A percentile compares a stretch with the other conserved stretches of the same genome.
These are phyloP conservation scores for Aechmea fasciata DNA, from an alignment of 176 grass and related monocot species.

Conservation along the genomic window DNA sequence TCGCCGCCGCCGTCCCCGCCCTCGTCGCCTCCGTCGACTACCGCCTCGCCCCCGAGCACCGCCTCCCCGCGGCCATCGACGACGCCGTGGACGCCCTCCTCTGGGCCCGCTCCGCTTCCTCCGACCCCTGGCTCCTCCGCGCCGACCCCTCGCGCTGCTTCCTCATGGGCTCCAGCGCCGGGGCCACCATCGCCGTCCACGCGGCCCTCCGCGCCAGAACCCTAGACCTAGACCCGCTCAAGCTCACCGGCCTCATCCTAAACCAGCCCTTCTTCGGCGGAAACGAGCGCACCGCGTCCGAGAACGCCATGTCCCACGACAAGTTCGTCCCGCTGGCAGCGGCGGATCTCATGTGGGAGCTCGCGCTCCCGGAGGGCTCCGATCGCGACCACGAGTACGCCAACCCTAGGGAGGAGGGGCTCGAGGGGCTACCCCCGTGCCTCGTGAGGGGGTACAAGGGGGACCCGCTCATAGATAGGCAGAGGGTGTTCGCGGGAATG, in stretches of 20 bases:
- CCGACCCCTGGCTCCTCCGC: slow-evolving; percentile 5
- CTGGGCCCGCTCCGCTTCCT: slow-evolving; percentile 30
- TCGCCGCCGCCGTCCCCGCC: slow-evolving; percentile 41
- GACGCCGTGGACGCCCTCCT: slow-evolving; percentile 63
- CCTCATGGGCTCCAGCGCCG: slow-evolving; percentile 69
- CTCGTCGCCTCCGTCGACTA: slow-evolving; percentile 60
- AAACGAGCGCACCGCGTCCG: slow-evolving; percentile 45
- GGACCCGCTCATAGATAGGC: slow-evolving; percentile 67
- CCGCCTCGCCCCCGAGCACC: slow-evolving; percentile 87
- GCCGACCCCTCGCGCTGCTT: slow-evolving; percentile 45
- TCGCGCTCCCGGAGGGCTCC: slow-evolving; percentile 51
- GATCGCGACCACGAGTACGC: slow-evolving; percentile 79
- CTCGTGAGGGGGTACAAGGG: slow-evolving; percentile 48
- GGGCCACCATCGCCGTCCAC: slow-evolving; percentile 65
- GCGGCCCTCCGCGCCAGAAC: slow-evolving; percentile 41
- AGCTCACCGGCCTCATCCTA: slow-evolving; percentile 37
- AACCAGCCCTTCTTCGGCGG: slow-evolving; percentile 73
- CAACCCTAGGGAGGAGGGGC: slow-evolving; percentile 36
- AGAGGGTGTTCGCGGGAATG: slow-evolving; percentile 42
- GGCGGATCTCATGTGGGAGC: slow-evolving; percentile 84
- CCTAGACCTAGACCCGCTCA: slow-evolving; percentile 32
- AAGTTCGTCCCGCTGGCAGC: slow-evolving; percentile 52
- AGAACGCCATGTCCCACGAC: slow-evolving; percentile 42
- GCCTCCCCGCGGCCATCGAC: slow-evolving; percentile 65
- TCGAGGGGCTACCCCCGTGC: slow-evolving; percentile 52